Evolutionary conservation across 192 early-diverging fungal genomes (phyloP).

Genomic region (Mortierella claussenii): DNA sequence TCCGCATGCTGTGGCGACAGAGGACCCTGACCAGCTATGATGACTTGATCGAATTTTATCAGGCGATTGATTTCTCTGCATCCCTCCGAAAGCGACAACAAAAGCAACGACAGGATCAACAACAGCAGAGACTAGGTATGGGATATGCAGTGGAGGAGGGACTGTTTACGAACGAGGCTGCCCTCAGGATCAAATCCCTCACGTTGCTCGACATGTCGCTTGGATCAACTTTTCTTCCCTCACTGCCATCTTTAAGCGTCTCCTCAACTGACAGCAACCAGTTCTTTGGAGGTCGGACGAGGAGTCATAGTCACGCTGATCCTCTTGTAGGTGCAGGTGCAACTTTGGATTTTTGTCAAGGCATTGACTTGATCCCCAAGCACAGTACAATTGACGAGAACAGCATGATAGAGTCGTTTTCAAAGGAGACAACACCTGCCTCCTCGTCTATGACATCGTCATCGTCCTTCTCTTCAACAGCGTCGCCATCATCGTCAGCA

Average conservation of each 20-base stretch:
- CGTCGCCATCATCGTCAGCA: constrained; percentile 2
- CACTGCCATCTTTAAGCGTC: not conserved
- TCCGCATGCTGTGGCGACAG: constrained; percentile 48
- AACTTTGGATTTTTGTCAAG: constrained; percentile 28
- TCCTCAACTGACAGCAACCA: constrained; percentile 2
- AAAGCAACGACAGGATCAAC: constrained; percentile 30
- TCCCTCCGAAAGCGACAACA: constrained; percentile 31
- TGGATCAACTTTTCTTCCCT: not conserved
- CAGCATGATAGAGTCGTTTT: not conserved
- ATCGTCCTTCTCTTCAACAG: constrained; percentile 15
- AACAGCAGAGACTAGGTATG: constrained; percentile 12
- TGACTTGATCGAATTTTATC: constrained; percentile 40
- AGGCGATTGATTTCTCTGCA: constrained; percentile 45
- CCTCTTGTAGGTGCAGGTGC: constrained; percentile 7
- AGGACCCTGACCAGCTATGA: constrained; percentile 44
- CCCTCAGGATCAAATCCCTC: constrained; percentile 42
- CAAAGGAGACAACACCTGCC: constrained; percentile 13
- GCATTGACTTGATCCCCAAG: constrained; percentile 24
- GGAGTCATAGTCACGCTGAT: not conserved
- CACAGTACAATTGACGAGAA: constrained; percentile 11
- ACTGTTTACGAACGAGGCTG: constrained; percentile 45
- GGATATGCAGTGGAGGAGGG: constrained; percentile 42
- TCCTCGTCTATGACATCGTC: constrained; percentile 12
- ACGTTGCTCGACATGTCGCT: constrained; percentile 45
- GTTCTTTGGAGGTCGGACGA: constrained; percentile 44